phyloP scores from a whole-genome alignment of 495 filamentous ascomycete genomes.

The Penicillium ucsense region DNA sequence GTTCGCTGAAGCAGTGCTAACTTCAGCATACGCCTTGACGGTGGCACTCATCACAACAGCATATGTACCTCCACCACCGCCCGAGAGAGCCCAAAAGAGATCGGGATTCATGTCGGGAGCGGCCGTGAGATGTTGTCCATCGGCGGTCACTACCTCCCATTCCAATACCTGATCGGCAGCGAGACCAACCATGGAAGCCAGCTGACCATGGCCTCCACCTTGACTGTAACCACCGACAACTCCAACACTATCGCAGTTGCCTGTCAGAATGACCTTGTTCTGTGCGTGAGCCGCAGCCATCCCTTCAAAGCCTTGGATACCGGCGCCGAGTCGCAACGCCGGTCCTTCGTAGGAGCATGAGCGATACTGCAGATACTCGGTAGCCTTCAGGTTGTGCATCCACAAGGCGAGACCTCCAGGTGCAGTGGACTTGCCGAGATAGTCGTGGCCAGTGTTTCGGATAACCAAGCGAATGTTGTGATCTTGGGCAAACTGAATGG shows the following conservation, averaged over 20 bases:
- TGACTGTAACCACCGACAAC: slow-evolving; percentile 45
- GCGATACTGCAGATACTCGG: slow-evolving; percentile 24
- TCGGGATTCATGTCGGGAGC: slow-evolving; percentile 11
- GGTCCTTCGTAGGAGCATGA: slow-evolving; percentile 32
- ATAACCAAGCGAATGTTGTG: slow-evolving; percentile 53
- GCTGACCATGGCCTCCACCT: slow-evolving; percentile 49
- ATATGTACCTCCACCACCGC: slow-evolving; percentile 9
- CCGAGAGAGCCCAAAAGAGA: slow-evolving; percentile 8
- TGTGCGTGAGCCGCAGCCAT: slow-evolving; percentile 28
- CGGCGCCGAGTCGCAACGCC: slow-evolving; percentile 44
- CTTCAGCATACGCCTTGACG: slow-evolving; percentile 5
- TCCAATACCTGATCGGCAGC: slow-evolving; percentile 52
- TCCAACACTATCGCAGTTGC: slow-evolving; percentile 23
- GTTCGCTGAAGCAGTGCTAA: slow-evolving; percentile 1
- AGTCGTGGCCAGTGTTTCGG: slow-evolving; percentile 52
- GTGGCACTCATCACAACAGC: slow-evolving; percentile 8
- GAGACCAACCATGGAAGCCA: slow-evolving; percentile 42
- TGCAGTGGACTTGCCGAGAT: slow-evolving; percentile 46
- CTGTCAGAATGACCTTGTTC: slow-evolving; percentile 15
- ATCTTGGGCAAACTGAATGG: slow-evolving; percentile 35
- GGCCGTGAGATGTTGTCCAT: background rate
- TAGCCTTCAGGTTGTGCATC: slow-evolving; percentile 45
- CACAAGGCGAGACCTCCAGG: slow-evolving; percentile 41
- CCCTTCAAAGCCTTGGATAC: slow-evolving; percentile 38
- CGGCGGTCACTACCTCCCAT: slow-evolving; percentile 42